Base-by-base conservation (phyloP, 495 filamentous ascomycete species). In the Talaromyces stipitatus region DNA sequence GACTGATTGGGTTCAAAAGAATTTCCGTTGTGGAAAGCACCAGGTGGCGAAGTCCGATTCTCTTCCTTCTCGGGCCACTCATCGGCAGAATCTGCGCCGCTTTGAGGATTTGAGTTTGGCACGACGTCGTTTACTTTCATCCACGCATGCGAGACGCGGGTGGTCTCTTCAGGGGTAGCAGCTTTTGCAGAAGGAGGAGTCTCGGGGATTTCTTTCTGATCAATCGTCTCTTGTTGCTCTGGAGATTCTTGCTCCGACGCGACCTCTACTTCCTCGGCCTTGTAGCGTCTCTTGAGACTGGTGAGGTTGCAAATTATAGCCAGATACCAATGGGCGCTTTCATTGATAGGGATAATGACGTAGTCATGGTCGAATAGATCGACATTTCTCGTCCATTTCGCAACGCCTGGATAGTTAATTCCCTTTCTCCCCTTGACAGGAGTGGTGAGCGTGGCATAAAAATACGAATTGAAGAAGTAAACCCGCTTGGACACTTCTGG, bases 271-370 rank as follows among this genome's bases (percentile, higher is more conserved):
- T 48, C 59, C 27, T 64, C 63, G 11, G 65, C 69, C 8, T 54
- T 18, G 11, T 12, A 29, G 5, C 32, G 36, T 60, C 65, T 75
- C 61, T 66, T 66, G 53, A 72, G 80, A 61, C 55, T 80, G 72
- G 58, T 85, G 2, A 92, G 78, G 64, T 97, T 96, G 82, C 90
- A 96, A 29, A 97, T 96, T 56, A 98, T 91, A 11, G 91, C 94
- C 63, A 97, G 72, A 71, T 94, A 97, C 94, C 94, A 98, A 67
- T 98, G 94, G 18, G 73, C 72, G 64, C 80, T 71, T 61, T 97
- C 89, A 64, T 95, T 92, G 67, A 98, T 88, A 0, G 94, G 94
- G 14, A 98, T 88, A 4, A 97, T 78, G 41, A 97, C 83, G 64
- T 89, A 97, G 64, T 96, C 90, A 59, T 89, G 89, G 24, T 78